Base-by-base conservation (phyloP, 805 yeast genomes). In the Suhomyces pyralidae region DNA sequence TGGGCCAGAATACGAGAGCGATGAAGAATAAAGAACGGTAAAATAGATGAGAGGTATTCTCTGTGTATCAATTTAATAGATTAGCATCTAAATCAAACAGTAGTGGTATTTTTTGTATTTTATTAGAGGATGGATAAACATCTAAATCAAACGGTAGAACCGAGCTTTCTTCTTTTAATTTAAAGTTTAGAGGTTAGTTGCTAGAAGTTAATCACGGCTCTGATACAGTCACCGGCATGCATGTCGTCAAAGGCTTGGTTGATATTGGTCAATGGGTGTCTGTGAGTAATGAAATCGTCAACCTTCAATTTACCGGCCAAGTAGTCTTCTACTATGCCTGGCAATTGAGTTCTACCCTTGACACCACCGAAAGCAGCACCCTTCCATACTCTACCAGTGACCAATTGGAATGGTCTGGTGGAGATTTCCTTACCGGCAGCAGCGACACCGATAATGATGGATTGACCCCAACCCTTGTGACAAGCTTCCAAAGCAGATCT, bases 291-390 rank as follows among this genome's bases (percentile, higher is more conserved):
- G 74, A 90, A 94, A 70, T 94, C 97, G 66, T 91, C 97, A 58
- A 93, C 96, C 79, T 86, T 89, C 67, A 93, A 78, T 60, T 77
- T 79, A 61, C 97, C 97, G 44, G 74, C 72, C 78, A 88, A 72
- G 74, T 93, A 93, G 69, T 88, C 92, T 54, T 90, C 86, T 53
- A 94, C 96, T 53, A 92, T 80, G 19, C 84, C 90, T 48, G 96
- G 97, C 78, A 94, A 82, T 78, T 94, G 97, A 40, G 97, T 69
- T 79, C 97, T 88, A 68, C 99, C 98, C 77, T 94, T 94, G 67
- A 94, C 91, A 71, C 98, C 99, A 65, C 99, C 99, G 63, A 90
- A 94, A n/a, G 99, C 99, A 66, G 96, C 90, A 64, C 99, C 99
- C 72, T 83, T 88, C 98, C 99, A 93, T 50, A 89, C 96, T 77